Percentiles rank a stretch among this genome's conserved stretches.
Evolutionary conservation across 108 stramenopile species (phyloP).

Genomic region (Nannochloropsis granulata): DNA sequence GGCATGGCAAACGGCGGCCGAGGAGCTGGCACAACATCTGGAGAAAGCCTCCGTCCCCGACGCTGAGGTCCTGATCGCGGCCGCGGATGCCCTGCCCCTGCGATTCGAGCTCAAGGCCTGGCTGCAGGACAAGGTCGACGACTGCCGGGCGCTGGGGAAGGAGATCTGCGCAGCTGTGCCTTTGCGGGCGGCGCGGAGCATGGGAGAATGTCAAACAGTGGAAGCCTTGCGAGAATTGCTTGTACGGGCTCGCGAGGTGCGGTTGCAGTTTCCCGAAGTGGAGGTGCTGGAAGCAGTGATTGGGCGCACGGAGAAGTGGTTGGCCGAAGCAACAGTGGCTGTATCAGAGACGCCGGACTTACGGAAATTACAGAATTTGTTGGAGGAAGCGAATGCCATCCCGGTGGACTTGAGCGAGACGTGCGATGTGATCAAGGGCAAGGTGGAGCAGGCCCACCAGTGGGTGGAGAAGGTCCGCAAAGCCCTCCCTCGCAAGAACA

Average conservation of each 20-base stretch:
- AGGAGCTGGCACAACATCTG: background rate
- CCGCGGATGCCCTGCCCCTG: background rate
- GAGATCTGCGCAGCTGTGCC: background rate
- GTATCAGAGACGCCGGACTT: background rate
- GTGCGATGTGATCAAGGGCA: constrained; percentile 1
- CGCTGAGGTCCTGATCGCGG: background rate
- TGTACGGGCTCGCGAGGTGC: background rate
- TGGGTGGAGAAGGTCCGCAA: constrained; percentile 31
- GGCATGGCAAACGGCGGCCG: background rate
- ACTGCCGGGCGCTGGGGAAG: background rate
- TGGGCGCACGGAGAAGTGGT: background rate
- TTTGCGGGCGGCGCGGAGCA: background rate
- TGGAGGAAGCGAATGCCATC: constrained; percentile 12
- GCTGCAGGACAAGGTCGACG: background rate
- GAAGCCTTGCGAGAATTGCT: background rate
- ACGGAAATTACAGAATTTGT: constrained; percentile 6
- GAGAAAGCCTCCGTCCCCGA: background rate
- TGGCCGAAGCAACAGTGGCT: background rate
- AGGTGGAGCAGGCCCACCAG: constrained; percentile 16
- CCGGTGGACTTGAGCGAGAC: constrained; percentile 13
- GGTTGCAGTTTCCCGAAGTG: background rate
- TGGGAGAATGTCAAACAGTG: background rate
- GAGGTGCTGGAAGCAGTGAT: background rate
- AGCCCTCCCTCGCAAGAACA: constrained; percentile 12
- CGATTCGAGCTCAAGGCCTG: background rate